Base-by-base conservation (phyloP, 2,329 filamentous ascomycete genomes). In the Penicillium sclerotigenum region DNA sequence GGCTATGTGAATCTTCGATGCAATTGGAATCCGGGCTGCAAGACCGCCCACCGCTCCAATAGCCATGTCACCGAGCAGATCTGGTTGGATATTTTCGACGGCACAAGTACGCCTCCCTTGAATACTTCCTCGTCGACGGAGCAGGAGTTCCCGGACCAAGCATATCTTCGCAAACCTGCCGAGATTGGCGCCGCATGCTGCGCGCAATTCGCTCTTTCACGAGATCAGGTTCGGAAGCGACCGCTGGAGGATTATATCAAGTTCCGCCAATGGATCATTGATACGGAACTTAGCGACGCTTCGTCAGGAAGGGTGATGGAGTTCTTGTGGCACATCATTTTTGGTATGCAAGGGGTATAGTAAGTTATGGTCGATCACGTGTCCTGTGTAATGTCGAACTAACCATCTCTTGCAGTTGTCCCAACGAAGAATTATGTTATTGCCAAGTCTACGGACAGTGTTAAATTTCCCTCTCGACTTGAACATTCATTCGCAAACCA, bases 281-380 rank as follows among this genome's bases (percentile, higher is more conserved):
- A 78, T 10, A 84, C 84, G 2, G 71, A 78, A 5, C 68, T 84
- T 48, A 76, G 76, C 5, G 83, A 87, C 65, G 77, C 78, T 18
- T 69, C 81, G 26, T 84, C 80, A 28, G 85, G 85, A 2, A 75
- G 85, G 22, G 79, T 87, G 2, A 79, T 87, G 67, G 85, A 88
- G 66, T 87, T 86, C 62, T 70, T 85, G 18, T 88, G 85, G 85
- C 86, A 88, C 68, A 78, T 84, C 69, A 77, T 80, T 69, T 82
- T 77, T 56, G 73, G 73, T 33, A 71, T 70, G 64, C 65, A 73
- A 22, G 67, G 74, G 8, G 68, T 78, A 18, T 73, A 75, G 73
- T 77, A 64, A 62, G 73, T 68, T 33, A 16, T 40, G 5, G 8
- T 16, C 47, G 20, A 14, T 43, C 29, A 36, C 2, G 6, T 20